A percentile compares a stretch with the other conserved stretches of the same genome.
Conservation (phyloP, 257 asterid species). For the Solanum virginianum region DNA sequence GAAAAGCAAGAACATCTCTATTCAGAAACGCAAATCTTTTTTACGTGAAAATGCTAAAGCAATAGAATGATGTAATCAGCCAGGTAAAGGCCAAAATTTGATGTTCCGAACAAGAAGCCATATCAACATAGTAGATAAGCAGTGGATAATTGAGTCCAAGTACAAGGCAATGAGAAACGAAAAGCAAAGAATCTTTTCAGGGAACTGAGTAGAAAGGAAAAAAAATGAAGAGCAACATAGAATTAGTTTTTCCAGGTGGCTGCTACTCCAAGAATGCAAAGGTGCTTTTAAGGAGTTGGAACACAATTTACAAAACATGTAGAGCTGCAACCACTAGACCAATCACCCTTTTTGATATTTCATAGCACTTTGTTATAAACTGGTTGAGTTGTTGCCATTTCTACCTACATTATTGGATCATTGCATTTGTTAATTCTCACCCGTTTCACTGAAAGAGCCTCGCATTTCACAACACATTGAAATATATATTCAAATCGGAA, state of each 20-base stretch:
- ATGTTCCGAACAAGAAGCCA: not conserved
- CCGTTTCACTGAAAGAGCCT: not conserved
- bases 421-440: not conserved
- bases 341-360: not conserved
- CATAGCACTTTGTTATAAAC: not conserved
- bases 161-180: not conserved
- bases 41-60: not conserved
- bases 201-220: not conserved
- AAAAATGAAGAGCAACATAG: not conserved
- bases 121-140: not conserved
- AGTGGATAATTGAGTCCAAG: not conserved
- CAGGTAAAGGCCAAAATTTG: not conserved
- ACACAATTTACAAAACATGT: not conserved
- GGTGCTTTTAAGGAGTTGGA: not conserved
- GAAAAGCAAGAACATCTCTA: not conserved
- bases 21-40: not conserved
- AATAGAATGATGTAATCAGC: not conserved
- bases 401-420: not conserved
- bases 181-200: not conserved
- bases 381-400: not conserved
- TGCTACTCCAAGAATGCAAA: not conserved
- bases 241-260: not conserved
- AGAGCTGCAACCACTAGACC: not conserved
- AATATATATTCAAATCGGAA: not conserved
- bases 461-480: not conserved